A percentile compares a stretch with the other conserved stretches of the same genome.
Conservation (phyloP, 176 grass and related monocot genomes). For the Miscanthus lutarioriparius region DNA sequence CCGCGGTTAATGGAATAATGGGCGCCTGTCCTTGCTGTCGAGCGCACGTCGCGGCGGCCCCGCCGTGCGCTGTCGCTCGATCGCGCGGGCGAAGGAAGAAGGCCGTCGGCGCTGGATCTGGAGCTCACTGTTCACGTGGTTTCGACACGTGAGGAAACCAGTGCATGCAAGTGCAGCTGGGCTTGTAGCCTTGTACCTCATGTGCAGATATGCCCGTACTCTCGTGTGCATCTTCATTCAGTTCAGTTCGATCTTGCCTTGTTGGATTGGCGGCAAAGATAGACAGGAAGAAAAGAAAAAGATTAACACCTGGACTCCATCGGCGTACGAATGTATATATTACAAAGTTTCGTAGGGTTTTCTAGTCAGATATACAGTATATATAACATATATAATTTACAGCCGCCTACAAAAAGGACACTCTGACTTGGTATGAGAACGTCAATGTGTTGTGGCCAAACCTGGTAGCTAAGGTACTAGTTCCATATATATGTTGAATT, state of each 20-base stretch:
- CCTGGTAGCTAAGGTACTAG: background rate
- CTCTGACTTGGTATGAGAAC: no score
- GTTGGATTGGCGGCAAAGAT: no score
- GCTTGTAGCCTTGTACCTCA: background rate
- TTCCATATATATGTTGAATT: background rate
- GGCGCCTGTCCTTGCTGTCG: background rate
- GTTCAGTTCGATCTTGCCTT: background rate
- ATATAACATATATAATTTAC: no score
- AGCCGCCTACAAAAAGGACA: no score
- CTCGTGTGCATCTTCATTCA: background rate
- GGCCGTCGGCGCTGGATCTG: conserved; percentile 36
- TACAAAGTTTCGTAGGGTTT: no score
- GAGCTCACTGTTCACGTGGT: background rate
- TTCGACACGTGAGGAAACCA: conserved; percentile 13
- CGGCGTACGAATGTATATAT: no score
- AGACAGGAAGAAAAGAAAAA: no score
- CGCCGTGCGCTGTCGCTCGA: background rate
- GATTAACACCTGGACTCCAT: no score
- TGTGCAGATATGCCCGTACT: background rate
- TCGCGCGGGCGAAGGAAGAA: background rate
- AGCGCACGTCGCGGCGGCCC: background rate
- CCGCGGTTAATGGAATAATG: background rate
- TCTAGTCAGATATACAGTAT: no score
- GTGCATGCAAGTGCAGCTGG: background rate
- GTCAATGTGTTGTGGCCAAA: no score